Percentiles rank a stretch among this genome's conserved stretches.
Evolutionary conservation across 805 yeast species (phyloP).

Genomic region (Lipomyces starkeyi): DNA sequence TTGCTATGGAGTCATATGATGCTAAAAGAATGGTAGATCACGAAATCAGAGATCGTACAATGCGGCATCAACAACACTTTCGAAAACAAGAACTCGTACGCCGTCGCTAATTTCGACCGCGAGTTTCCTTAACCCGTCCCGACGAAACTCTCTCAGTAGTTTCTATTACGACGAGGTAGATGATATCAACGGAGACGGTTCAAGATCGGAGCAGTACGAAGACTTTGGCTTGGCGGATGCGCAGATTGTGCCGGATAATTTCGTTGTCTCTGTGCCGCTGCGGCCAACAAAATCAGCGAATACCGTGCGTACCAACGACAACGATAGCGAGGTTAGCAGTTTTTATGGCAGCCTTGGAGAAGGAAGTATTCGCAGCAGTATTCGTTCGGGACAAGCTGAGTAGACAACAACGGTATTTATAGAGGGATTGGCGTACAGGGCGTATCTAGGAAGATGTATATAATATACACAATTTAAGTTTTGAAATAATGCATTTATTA

Average conservation of each 20-base stretch:
- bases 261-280: constrained; percentile 33
- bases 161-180: constrained; percentile 6
- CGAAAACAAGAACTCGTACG: constrained; percentile 6
- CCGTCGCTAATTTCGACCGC: constrained; percentile 22
- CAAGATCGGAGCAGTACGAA: constrained; percentile 14
- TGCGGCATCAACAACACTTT: not conserved
- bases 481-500: not conserved
- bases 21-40: not conserved
- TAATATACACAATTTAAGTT: not conserved
- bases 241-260: constrained; percentile 31
- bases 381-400: not conserved
- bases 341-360: not conserved
- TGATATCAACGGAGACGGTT: not conserved
- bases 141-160: constrained; percentile 4
- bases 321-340: not conserved
- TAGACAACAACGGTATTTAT: not conserved
- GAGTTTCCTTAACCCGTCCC: constrained; percentile 12
- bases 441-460: not conserved
- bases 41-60: not conserved
- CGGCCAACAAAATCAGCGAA: constrained; percentile 10
- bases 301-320: not conserved
- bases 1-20: not conserved
- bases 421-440: not conserved
- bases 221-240: constrained; percentile 33
- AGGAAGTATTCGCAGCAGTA: not conserved